Evolutionary conservation across 164 flowering plant genomes (phyloP).

Genomic region (Piper longum): DNA sequence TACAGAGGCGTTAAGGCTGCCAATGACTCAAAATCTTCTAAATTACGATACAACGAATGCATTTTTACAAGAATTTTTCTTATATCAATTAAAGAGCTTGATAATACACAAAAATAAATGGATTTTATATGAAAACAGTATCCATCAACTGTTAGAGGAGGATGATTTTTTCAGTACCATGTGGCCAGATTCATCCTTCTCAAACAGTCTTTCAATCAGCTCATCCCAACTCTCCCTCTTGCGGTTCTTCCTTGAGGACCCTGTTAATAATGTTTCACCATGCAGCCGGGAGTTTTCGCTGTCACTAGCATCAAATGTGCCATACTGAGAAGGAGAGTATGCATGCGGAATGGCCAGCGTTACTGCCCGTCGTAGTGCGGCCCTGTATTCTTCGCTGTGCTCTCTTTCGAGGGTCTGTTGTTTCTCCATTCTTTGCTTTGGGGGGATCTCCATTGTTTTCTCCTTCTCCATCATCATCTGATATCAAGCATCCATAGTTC

Average conservation of each 20-base stretch:
- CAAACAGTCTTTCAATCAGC: constrained; percentile 51
- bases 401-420: constrained; percentile 49
- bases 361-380: constrained; percentile 72
- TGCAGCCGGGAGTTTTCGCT: constrained; percentile 17
- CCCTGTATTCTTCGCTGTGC: constrained; percentile 57
- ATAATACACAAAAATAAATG: neutral
- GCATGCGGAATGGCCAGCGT: constrained; percentile 56
- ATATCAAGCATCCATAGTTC: neutral
- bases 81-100: neutral
- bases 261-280: constrained; percentile 18
- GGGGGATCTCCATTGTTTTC: constrained; percentile 53
- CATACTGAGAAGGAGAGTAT: constrained; percentile 38
- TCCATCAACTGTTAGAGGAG: constrained; percentile 2
- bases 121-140: too few relatives aligned
- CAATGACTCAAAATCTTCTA: too few relatives aligned
- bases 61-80: neutral
- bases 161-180: constrained; percentile 37
- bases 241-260: constrained; percentile 24
- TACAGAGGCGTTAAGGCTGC: too few relatives aligned
- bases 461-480: constrained; percentile 70
- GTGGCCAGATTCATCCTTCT: constrained; percentile 55
- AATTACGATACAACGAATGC: too few relatives aligned
- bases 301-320: constrained; percentile 43
- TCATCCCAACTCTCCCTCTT: constrained; percentile 58
- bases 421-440: constrained; percentile 65